Evolutionary conservation across 106 monocot species (phyloP), one percentile per base, ranked within the genome.

Genomic region (Dendrobium nobile): DNA sequence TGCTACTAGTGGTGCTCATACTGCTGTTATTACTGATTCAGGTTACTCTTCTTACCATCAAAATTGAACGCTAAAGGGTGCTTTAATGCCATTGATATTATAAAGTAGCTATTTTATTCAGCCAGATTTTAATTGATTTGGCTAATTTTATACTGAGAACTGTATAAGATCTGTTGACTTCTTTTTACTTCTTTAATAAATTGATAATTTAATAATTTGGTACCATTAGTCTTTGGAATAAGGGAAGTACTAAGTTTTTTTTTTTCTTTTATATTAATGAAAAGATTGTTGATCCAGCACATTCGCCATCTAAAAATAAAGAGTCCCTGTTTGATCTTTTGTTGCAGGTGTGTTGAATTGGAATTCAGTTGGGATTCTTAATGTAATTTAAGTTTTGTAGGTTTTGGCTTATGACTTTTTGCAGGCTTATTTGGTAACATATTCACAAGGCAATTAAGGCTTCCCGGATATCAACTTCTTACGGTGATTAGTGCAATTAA

Each of bases 1-100:
- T 82, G 88, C 97, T 64, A 97, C 97, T 28, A 89, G 94, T 85
- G 97, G 94, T 80, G 92, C 97, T 19, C 97, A 97, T 84, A 97
- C 92, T 51, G 97, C 94, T 17, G 94, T 86, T 31, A 78, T 97
- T 72, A 91, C 94, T 67, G 88, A 92, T 80, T 84, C 97, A 86
- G 96, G 96, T 96, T 45, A 44, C 67, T 81, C 20, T 77, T 26
- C 19, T 82, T 55, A 64, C 64, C 27, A 7, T 65, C 22, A 76
- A 45, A 47, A 48, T 76, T 22, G 45, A 27, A 27, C 4, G n/a
- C 9, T 76, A 11, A 27, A 4, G 11, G 20, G 5, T 27, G 9
- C 76, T 76, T 76, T 27, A 37, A 74, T 20, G 28, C 28, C 40
- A 4, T 72, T 72, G 18, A 74, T 74, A 76, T 28, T 9, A 27